Conservation (phyloP, 768 basidiomycete species). For the Ramaria sp. region DNA sequence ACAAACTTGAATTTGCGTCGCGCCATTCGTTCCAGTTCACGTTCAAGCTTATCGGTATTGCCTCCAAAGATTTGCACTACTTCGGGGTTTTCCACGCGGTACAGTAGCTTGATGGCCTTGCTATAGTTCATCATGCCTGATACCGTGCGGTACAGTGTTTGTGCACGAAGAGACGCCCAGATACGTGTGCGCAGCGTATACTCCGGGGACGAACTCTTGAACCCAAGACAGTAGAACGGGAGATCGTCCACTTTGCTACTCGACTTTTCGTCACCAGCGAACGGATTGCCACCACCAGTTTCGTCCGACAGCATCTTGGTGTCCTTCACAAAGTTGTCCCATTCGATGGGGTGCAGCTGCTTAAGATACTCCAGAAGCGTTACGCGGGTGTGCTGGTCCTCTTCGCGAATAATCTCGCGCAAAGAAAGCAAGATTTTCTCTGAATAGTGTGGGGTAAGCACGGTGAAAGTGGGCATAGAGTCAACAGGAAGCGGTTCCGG, state of each 20-base stretch:
- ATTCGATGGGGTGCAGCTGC: constrained; percentile 94
- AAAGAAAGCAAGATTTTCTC: constrained; percentile 98
- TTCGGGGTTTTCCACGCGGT: constrained; percentile 98
- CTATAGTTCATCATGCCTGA: constrained; percentile 99
- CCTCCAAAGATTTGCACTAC: constrained; percentile 96
- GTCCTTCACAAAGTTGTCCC: constrained; percentile 99
- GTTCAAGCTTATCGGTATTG: constrained; percentile 93
- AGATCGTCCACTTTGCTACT: constrained; percentile 81
- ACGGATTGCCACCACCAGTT: constrained; percentile 68
- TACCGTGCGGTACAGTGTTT: constrained; percentile 96
- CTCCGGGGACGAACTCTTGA: constrained; percentile 97
- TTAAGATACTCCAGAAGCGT: constrained; percentile 97
- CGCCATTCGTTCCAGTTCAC: constrained; percentile 95
- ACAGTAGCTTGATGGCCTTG: constrained; percentile 98
- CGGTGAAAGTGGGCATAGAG: constrained; percentile 99
- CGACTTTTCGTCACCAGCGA: constrained; percentile 72
- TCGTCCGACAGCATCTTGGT: constrained; percentile 99
- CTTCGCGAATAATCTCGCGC: constrained; percentile 96
- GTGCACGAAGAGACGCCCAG: constrained; percentile 97
- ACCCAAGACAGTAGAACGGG: constrained; percentile 96
- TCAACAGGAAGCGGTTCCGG: constrained; percentile 93
- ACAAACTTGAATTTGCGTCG: constrained; percentile 98
- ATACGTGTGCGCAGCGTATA: constrained; percentile 98
- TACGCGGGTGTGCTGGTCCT: constrained; percentile 94
- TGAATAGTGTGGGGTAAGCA: constrained; percentile 95